phyloP scores from a whole-genome alignment of 192 early-diverging fungal species.

The Thoreauomyces humboldtii region DNA sequence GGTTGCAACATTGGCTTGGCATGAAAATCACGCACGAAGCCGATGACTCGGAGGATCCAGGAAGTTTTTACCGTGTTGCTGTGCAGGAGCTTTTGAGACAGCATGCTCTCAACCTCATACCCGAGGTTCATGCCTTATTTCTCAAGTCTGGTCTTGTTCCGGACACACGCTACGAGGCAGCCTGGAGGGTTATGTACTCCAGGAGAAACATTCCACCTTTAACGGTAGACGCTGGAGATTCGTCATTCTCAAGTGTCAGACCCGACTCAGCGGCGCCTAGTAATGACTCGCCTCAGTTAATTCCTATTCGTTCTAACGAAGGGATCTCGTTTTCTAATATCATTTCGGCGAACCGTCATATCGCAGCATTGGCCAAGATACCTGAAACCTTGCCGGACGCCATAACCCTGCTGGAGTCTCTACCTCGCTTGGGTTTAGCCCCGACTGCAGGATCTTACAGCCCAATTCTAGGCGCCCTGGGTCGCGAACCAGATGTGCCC shows the following conservation, averaged over 20 bases:
- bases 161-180: background rate
- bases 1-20: background rate
- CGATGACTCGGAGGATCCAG: background rate
- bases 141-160: background rate
- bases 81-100: conserved; percentile 6
- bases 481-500: conserved; percentile 9
- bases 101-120: background rate
- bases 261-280: background rate
- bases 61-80: conserved; percentile 13
- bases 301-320: background rate
- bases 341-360: conserved; percentile 5
- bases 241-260: no score
- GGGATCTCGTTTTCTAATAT: background rate
- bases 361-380: conserved; percentile 5
- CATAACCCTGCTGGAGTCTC: background rate
- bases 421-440: background rate
- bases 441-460: conserved; percentile 7
- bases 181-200: background rate
- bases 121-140: background rate
- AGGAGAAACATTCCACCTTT: background rate
- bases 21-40: background rate
- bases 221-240: background rate
- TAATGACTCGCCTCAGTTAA: background rate
- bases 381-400: conserved; percentile 15
- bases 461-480: conserved; percentile 15